These are phyloP conservation scores for Hyparrhenia diplandra DNA, from an alignment of 176 grass and related monocot genomes.

Conservation along the genomic window DNA sequence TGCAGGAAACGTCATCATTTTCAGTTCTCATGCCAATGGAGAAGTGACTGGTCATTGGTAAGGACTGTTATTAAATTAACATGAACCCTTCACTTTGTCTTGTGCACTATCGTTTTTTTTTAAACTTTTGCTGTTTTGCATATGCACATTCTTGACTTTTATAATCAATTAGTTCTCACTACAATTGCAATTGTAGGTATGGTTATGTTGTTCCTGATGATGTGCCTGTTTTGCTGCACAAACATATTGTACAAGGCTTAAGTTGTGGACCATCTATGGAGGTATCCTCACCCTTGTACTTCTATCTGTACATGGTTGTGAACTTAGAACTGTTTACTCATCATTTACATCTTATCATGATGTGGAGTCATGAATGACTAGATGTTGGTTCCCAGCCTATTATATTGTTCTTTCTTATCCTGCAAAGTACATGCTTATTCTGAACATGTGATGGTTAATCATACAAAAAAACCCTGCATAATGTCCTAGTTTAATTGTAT, in stretches of 20 bases:
- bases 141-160: background rate
- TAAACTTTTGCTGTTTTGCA: no score
- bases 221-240: constrained; percentile 67
- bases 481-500: constrained; percentile 10
- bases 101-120: background rate
- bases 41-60: constrained; percentile 94
- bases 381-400: background rate
- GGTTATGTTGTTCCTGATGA: constrained; percentile 97
- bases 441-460: background rate
- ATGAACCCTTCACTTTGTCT: background rate
- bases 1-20: constrained; percentile 96
- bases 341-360: background rate
- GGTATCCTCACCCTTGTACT: constrained; percentile 42
- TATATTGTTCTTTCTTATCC: constrained; percentile 6
- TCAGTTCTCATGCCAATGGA: constrained; percentile 47
- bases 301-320: constrained; percentile 6
- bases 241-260: constrained; percentile 78
- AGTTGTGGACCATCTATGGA: constrained; percentile 80
- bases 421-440: background rate
- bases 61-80: constrained; percentile 17
- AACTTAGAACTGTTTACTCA: background rate
- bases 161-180: constrained; percentile 17
- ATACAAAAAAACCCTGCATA: background rate
- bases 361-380: background rate
- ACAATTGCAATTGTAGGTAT: constrained; percentile 71